Conservation (phyloP, 163 green algal species). For the Scenedesmus sp. region DNA sequence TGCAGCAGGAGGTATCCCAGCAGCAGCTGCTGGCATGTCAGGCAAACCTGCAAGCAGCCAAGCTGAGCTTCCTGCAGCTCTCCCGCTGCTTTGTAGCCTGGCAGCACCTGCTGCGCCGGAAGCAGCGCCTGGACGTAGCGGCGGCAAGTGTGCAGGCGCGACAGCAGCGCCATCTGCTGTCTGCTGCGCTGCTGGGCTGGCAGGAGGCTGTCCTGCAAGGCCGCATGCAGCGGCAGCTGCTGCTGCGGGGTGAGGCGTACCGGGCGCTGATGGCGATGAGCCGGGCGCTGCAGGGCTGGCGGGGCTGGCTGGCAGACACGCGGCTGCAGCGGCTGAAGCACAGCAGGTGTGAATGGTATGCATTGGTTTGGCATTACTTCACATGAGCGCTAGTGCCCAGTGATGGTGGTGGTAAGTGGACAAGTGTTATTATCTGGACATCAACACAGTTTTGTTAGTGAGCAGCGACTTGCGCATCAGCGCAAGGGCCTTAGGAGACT, state of each 20-base stretch:
- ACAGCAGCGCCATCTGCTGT: not conserved
- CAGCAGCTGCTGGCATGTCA: constrained; percentile 23
- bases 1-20: not conserved
- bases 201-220: not conserved
- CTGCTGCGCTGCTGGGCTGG: not conserved
- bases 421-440: too few relatives aligned
- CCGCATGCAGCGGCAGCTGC: constrained; percentile 32
- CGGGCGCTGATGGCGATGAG: constrained; percentile 13
- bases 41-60: constrained; percentile 7
- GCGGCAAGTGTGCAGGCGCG: not conserved
- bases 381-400: too few relatives aligned
- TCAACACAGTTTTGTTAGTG: too few relatives aligned
- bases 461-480: too few relatives aligned
- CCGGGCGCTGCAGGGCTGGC: constrained; percentile 24
- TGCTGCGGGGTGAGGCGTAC: constrained; percentile 20
- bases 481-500: too few relatives aligned
- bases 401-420: too few relatives aligned
- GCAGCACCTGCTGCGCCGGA: constrained; percentile 9
- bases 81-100: constrained; percentile 37
- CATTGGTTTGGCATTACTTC: not conserved
- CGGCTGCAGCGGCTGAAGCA: constrained; percentile 14
- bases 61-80: constrained; percentile 35
- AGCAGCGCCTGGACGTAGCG: not conserved
- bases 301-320: not conserved
- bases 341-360: not conserved